Percentiles rank a stretch among this genome's conserved stretches.
Conservation (phyloP, 1,284 basidiomycete species). For the Fomes fomentarius region DNA sequence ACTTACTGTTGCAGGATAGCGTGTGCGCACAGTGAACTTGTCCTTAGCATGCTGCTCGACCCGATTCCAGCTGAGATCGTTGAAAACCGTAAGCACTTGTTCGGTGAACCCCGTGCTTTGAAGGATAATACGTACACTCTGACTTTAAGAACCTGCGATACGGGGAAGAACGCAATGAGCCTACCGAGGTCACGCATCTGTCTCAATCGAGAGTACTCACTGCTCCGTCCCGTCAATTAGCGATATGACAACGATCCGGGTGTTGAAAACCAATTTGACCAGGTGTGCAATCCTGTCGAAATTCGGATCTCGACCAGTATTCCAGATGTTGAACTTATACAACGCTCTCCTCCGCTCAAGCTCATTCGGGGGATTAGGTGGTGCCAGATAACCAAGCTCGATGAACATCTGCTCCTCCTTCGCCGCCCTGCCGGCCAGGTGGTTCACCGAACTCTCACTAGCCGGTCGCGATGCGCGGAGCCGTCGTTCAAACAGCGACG, state of each 20-base stretch:
- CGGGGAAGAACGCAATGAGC: background rate
- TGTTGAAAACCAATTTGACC: conserved; percentile 91
- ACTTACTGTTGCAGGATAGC: conserved; percentile 84
- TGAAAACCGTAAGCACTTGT: no score
- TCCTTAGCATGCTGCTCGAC: conserved; percentile 55
- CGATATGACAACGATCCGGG: conserved; percentile 83
- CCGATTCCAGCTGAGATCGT: conserved; percentile 70
- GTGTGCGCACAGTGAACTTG: conserved; percentile 83
- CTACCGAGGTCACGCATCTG: conserved; percentile 2
- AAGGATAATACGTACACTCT: no score
- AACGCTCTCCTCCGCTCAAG: conserved; percentile 78
- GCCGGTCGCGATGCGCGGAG: conserved; percentile 43
- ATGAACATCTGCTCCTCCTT: conserved; percentile 66
- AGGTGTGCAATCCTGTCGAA: conserved; percentile 92
- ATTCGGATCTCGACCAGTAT: conserved; percentile 83
- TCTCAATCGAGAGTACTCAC: conserved; percentile 39
- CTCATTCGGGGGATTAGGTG: conserved; percentile 84
- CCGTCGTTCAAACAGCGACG: conserved; percentile 42
- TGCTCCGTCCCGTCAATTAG: conserved; percentile 84
- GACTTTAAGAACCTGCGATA: conserved; percentile 77
- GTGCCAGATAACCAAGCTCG: conserved; percentile 73
- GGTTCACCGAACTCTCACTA: conserved; percentile 36
- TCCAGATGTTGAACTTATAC: conserved; percentile 85
- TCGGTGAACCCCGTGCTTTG: no score
- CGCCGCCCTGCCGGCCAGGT: conserved; percentile 48